Percentiles rank a stretch among this genome's conserved stretches.
phyloP scores from a whole-genome alignment of 192 early-diverging fungal genomes.

The Coemansia sp. region DNA sequence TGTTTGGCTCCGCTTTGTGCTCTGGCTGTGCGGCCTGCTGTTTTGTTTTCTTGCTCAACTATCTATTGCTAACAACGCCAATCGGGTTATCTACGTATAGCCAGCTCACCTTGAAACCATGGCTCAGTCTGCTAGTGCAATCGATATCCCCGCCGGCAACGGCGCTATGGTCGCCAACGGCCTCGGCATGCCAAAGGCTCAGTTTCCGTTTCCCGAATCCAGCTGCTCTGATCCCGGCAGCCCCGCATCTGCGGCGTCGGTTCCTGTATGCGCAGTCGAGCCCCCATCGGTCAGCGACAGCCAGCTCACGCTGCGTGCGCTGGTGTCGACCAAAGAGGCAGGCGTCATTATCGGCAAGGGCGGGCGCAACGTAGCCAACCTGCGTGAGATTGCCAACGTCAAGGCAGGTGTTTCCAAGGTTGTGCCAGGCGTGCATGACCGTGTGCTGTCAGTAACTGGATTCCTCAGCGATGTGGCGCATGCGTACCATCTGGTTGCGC shows the following conservation, averaged over 20 bases:
- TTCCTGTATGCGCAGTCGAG: slow-evolving; percentile 16
- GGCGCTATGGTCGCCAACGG: slow-evolving; percentile 12
- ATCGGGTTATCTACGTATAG: slow-evolving; percentile 1
- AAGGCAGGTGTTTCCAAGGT: slow-evolving; percentile 92
- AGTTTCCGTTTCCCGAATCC: slow-evolving; percentile 32
- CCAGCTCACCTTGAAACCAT: slow-evolving; percentile 13
- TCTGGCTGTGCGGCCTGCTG: background rate
- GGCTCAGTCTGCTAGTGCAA: slow-evolving; percentile 29
- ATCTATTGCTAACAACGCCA: too few relatives aligned
- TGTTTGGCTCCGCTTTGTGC: slow-evolving; percentile 2
- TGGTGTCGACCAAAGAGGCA: slow-evolving; percentile 92
- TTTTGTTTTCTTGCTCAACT: background rate
- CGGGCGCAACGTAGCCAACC: slow-evolving; percentile 86
- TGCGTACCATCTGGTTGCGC: slow-evolving; percentile 84
- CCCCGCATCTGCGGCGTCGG: slow-evolving; percentile 11
- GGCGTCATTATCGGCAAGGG: slow-evolving; percentile 88
- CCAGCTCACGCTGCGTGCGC: slow-evolving; percentile 77
- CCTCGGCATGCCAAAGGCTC: slow-evolving; percentile 15
- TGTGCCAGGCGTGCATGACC: slow-evolving; percentile 83
- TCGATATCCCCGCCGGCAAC: slow-evolving; percentile 18
- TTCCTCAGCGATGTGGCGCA: slow-evolving; percentile 69
- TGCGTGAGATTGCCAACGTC: slow-evolving; percentile 81
- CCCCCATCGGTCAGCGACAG: slow-evolving; percentile 54
- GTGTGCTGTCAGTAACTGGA: slow-evolving; percentile 74
- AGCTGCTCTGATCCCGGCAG: slow-evolving; percentile 33